Evolutionary conservation across 306 rosid species (phyloP).

Genomic region (Quercus wislizeni): DNA sequence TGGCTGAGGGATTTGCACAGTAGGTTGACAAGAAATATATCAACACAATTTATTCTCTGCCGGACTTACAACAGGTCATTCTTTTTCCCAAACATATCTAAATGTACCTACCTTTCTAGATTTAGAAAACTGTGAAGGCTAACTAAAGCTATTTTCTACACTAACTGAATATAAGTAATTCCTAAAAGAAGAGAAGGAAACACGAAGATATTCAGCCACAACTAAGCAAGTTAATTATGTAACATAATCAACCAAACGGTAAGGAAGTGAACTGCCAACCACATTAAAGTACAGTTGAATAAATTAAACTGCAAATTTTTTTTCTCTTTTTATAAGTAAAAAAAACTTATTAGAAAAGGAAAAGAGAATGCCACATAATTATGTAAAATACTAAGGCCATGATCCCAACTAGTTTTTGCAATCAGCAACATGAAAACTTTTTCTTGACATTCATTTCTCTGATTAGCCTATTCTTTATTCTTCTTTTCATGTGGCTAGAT

Average conservation of each 20-base stretch:
- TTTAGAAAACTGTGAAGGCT: not conserved
- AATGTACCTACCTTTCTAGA: not conserved
- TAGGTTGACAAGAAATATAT: not conserved
- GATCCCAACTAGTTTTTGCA: not conserved
- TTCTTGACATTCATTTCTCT: not conserved
- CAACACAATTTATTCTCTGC: not conserved
- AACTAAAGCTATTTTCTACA: not conserved
- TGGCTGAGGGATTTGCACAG: not conserved
- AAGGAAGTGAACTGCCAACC: not conserved
- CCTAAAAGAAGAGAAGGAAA: not conserved
- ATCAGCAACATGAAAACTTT: not conserved
- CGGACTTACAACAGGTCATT: not conserved
- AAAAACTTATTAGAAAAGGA: too few relatives aligned
- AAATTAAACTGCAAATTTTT: not conserved
- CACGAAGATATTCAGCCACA: not conserved
- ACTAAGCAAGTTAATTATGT: not conserved
- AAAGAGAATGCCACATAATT: too few relatives aligned
- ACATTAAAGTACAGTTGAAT: not conserved
- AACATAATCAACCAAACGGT: not conserved
- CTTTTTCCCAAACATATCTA: not conserved
- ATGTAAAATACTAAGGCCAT: not conserved
- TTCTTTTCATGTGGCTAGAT: not conserved
- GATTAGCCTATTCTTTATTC: not conserved
- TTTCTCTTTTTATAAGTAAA: too few relatives aligned
- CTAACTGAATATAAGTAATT: not conserved